These are phyloP conservation scores for Salvia splendens DNA, from an alignment of 257 asterid genomes.

Conservation along the genomic window DNA sequence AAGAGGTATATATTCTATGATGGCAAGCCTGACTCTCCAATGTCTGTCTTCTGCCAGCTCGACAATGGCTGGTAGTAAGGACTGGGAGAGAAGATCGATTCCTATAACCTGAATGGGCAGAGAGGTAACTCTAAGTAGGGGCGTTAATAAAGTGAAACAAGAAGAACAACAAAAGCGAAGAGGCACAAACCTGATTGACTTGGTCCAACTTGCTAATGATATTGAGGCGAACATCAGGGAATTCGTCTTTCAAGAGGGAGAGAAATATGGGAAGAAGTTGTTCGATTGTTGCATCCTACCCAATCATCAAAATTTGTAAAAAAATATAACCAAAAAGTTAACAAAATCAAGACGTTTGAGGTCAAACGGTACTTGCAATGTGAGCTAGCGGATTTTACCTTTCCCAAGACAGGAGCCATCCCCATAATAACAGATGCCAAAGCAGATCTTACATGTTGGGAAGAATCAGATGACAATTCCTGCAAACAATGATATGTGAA, in stretches of 20 bases:
- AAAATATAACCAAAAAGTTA: no score
- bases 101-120: slow-evolving; percentile 61
- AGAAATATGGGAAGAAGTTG: slow-evolving; percentile 92
- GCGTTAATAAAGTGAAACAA: slow-evolving; percentile 1
- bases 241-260: slow-evolving; percentile 86
- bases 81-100: slow-evolving; percentile 72
- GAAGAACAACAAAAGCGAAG: not conserved
- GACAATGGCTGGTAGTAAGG: slow-evolving; percentile 69
- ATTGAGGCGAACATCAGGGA: slow-evolving; percentile 84
- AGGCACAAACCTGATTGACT: slow-evolving; percentile 68
- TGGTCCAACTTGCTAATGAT: slow-evolving; percentile 91
- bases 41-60: slow-evolving; percentile 80
- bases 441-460: slow-evolving; percentile 93
- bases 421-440: slow-evolving; percentile 97
- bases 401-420: slow-evolving; percentile 91
- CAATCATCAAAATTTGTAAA: slow-evolving; percentile 20
- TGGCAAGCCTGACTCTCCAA: slow-evolving; percentile 76
- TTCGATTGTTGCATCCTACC: slow-evolving; percentile 81
- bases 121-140: slow-evolving; percentile 19
- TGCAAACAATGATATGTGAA: slow-evolving; percentile 36
- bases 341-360: no score
- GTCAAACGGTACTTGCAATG: not conserved
- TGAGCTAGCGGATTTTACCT: slow-evolving; percentile 43
- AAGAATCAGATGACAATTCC: slow-evolving; percentile 93
- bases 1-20: slow-evolving; percentile 61